A percentile compares a stretch with the other conserved stretches of the same genome.
These are phyloP conservation scores for Cladosporium oxysporum DNA, from an alignment of 2,329 filamentous ascomycete genomes.

Conservation along the genomic window DNA sequence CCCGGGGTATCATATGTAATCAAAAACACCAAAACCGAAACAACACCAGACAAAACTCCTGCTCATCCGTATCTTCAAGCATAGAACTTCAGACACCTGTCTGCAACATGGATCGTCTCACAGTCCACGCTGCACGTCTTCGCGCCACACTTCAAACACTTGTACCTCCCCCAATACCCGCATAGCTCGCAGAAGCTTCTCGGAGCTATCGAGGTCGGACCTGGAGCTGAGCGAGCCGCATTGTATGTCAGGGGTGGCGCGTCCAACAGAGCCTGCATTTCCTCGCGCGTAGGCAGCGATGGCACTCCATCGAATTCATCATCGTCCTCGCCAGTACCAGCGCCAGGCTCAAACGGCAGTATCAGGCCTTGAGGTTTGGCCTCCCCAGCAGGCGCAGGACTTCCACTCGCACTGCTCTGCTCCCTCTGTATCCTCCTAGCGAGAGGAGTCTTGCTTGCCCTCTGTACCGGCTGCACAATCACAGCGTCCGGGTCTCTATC, in stretches of 20 bases:
- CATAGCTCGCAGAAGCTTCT: conserved; percentile 76
- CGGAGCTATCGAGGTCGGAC: conserved; percentile 42
- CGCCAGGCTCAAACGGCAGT: conserved; percentile 22
- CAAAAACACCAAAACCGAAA: conserved; percentile 10
- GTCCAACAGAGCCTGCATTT: conserved; percentile 64
- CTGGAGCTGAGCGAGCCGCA: conserved; percentile 56
- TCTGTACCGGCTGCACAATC: conserved; percentile 24
- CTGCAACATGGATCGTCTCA: conserved; percentile 70
- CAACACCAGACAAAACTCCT: neutral
- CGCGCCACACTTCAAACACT: conserved; percentile 76
- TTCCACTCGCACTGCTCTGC: conserved; percentile 31
- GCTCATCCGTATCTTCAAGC: conserved; percentile 27
- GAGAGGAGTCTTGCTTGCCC: conserved; percentile 40
- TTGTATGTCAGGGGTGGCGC: conserved; percentile 68
- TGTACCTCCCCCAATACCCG: conserved; percentile 77
- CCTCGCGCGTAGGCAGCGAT: conserved; percentile 39
- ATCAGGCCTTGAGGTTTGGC: conserved; percentile 13
- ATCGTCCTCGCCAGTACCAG: conserved; percentile 36
- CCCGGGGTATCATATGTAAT: conserved; percentile 15
- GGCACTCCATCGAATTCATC: conserved; percentile 42
- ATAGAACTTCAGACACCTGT: conserved; percentile 62
- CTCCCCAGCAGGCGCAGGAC: conserved; percentile 28
- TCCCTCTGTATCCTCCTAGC: conserved; percentile 35
- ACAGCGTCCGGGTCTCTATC: conserved; percentile 28
- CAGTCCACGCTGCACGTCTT: conserved; percentile 77